These are phyloP conservation scores for Dendrobium nobile DNA, from an alignment of 106 monocot species.

Conservation along the genomic window DNA sequence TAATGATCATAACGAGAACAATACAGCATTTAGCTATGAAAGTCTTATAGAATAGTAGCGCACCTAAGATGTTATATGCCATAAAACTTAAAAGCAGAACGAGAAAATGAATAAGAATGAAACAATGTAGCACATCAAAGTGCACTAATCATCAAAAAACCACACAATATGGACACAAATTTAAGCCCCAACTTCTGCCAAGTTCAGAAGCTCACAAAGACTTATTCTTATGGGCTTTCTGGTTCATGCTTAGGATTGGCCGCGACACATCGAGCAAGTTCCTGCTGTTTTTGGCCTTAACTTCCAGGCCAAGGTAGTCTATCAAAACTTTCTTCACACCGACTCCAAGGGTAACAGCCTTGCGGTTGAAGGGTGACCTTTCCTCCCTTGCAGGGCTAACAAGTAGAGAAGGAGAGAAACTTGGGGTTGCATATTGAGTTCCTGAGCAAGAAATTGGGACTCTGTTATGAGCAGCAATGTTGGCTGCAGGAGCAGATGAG, in stretches of 20 bases:
- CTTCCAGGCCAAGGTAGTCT: slow-evolving; percentile 46
- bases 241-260: not conserved
- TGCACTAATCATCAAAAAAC: not conserved
- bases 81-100: not conserved
- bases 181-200: not conserved
- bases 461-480: slow-evolving; percentile 17
- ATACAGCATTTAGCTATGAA: too few relatives aligned
- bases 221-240: not conserved
- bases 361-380: slow-evolving; percentile 32
- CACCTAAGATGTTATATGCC: too few relatives aligned
- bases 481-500: slow-evolving; percentile 18
- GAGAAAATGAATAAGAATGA: not conserved
- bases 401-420: slow-evolving; percentile 40
- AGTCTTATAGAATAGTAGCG: too few relatives aligned
- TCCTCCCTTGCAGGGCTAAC: slow-evolving; percentile 27
- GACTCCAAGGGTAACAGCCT: slow-evolving; percentile 32
- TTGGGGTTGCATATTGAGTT: slow-evolving; percentile 52
- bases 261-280: not conserved
- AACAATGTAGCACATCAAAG: not conserved
- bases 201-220: not conserved
- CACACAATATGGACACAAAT: not conserved
- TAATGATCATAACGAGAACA: too few relatives aligned
- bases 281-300: slow-evolving; percentile 12
- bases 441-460: slow-evolving; percentile 31
- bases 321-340: slow-evolving; percentile 73